Evolutionary conservation across 108 stramenopile genomes (phyloP), one percentile per base, ranked within the genome.

Genomic region (Cylindrotheca fusiformis): DNA sequence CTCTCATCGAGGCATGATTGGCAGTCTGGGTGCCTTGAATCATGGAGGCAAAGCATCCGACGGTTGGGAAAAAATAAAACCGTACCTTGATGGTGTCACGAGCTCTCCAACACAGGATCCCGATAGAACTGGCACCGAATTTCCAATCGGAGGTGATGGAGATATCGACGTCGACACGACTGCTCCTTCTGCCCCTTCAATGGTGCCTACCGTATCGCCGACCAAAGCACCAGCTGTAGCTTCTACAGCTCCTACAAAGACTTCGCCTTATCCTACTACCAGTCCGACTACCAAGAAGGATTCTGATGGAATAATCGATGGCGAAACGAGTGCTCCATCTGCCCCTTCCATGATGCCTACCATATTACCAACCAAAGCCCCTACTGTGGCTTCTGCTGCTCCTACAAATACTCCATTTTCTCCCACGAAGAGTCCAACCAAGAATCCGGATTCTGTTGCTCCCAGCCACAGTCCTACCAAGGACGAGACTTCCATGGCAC

Each of bases 321-420:
- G n/a, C n/a, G n/a, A n/a, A 41, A 41, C 6, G 36, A 41, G 14
- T 10, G 10, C 36, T 41, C 6, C 36, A 10, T 41, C 14, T 6
- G 36, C 36, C 10, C 36, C 36, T 10, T 10, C 36, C 36, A 41
- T 10, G 36, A 41, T 10, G 14, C 36, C 36, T 6, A 41, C 36
- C 14, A 14, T 10, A 6, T 6, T 6, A 14, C 36, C 36, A 41
- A 41, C 36, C 14, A 41, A 41, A 14, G 14, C 36, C 6, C 36
- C 36, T 41, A 41, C 36, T 41, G 36, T 6, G 6, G 36, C 36
- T 14, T 24, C 51, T 24, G 14, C 24, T 52, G 24, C 22, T 52
- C 51, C 51, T 4, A 52, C 51, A 14, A 23, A 52, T 20, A 24
- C 51, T 52, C 51, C 51, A 24, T 52, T 23, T n/a, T n/a, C n/a